Percentiles rank a stretch among this genome's conserved stretches.
These are phyloP conservation scores for Pestalotiopsis sp. DNA, from an alignment of 2,329 filamentous ascomycete species.

Conservation along the genomic window DNA sequence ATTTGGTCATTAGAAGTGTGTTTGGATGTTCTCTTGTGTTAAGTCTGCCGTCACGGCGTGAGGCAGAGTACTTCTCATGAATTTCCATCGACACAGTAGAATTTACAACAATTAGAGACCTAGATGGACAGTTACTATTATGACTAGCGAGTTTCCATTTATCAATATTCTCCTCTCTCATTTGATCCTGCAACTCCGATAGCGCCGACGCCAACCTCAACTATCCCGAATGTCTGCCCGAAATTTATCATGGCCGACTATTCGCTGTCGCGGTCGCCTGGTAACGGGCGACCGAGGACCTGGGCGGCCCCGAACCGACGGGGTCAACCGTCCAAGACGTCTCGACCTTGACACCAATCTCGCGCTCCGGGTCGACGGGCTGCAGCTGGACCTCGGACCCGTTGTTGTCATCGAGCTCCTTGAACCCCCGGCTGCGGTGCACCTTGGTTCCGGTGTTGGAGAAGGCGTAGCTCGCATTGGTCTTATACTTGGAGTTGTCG, in stretches of 20 bases:
- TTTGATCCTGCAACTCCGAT: no score
- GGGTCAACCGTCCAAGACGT: background rate
- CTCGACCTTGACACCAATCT: background rate
- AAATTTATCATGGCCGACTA: background rate
- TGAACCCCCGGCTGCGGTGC: conserved; percentile 3
- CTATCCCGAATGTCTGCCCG: background rate
- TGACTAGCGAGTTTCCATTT: no score
- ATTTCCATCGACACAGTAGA: no score
- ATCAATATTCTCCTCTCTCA: no score
- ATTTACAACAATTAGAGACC: no score
- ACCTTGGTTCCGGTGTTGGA: conserved; percentile 2
- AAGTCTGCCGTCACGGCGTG: no score
- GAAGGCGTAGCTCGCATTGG: background rate
- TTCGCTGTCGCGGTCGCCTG: background rate
- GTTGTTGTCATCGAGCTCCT: conserved; percentile 2
- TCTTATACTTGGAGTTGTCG: background rate
- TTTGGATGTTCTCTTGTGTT: no score
- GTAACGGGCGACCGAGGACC: background rate
- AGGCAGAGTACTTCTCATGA: no score
- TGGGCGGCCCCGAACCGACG: background rate
- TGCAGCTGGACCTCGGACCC: conserved; percentile 12
- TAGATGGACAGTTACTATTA: no score
- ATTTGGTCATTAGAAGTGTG: background rate
- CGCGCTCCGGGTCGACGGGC: background rate
- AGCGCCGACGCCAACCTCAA: no score